Conservation (phyloP, 352 stramenopile species). For the Phytophthora kernoviae region DNA sequence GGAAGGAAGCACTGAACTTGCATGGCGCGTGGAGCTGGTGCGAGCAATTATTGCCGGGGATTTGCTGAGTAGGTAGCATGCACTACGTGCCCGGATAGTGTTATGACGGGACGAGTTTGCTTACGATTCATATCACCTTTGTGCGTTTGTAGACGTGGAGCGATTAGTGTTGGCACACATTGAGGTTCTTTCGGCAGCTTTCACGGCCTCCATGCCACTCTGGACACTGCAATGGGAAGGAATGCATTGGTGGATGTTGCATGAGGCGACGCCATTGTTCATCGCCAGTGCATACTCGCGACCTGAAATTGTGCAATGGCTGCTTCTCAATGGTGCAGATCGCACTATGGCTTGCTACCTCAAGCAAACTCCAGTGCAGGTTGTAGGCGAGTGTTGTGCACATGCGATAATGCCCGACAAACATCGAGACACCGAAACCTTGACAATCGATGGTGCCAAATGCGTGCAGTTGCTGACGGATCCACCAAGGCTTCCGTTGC, state of each 20-base stretch:
- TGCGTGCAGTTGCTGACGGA: conserved; percentile 47
- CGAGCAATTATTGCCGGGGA: conserved; percentile 37
- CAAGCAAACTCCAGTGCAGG: conserved; percentile 46
- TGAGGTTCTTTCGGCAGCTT: conserved; percentile 53
- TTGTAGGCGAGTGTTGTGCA: conserved; percentile 65
- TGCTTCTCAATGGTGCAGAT: conserved; percentile 64
- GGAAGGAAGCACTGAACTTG: conserved; percentile 23
- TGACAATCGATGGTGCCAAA: conserved; percentile 37
- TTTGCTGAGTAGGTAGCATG: conserved; percentile 25
- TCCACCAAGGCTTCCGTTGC: conserved; percentile 31
- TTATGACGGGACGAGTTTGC: not conserved
- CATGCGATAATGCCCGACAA: conserved; percentile 22
- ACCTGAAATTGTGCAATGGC: conserved; percentile 53
- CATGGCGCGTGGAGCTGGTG: conserved; percentile 31
- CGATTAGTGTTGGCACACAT: conserved; percentile 46
- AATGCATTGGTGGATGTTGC: conserved; percentile 77
- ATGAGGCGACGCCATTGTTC: conserved; percentile 69
- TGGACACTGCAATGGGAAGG: conserved; percentile 76
- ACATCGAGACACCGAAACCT: conserved; percentile 9
- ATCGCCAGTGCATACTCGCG: conserved; percentile 63
- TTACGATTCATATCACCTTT: not conserved
- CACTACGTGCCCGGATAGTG: not conserved
- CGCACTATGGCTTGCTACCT: conserved; percentile 56
- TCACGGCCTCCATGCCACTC: conserved; percentile 55
- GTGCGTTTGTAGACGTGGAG: conserved; percentile 33